phyloP scores from a whole-genome alignment of 306 rosid species.

The Citrullus colocynthis region DNA sequence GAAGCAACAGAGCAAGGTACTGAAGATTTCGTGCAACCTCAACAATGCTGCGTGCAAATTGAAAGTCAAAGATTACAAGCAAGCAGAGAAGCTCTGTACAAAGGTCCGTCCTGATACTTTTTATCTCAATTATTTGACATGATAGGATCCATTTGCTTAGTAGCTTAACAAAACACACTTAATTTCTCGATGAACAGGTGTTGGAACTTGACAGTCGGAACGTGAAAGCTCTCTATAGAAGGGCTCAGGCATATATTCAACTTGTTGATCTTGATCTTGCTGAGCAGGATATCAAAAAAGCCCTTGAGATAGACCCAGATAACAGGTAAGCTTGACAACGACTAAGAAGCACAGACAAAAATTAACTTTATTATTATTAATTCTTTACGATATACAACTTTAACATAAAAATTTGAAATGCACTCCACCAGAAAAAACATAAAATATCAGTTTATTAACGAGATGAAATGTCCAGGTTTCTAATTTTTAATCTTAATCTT shows the following conservation, averaged over 20 bases:
- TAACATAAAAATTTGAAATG: no score
- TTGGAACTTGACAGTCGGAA: slow-evolving; percentile 25
- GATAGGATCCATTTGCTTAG: background rate
- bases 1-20: slow-evolving; percentile 22
- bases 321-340: slow-evolving; percentile 11
- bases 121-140: background rate
- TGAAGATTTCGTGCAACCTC: slow-evolving; percentile 22
- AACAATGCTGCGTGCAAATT: slow-evolving; percentile 34
- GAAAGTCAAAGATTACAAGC: slow-evolving; percentile 25
- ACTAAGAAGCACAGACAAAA: no score
- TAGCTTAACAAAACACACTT: background rate
- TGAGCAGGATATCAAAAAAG: slow-evolving; percentile 32
- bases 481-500: no score
- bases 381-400: no score
- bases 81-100: slow-evolving; percentile 29
- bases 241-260: slow-evolving; percentile 33
- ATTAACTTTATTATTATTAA: no score
- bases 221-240: slow-evolving; percentile 33
- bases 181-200: slow-evolving; percentile 5
- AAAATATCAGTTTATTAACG: no score
- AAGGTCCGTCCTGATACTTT: slow-evolving; percentile 9
- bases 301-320: slow-evolving; percentile 29
- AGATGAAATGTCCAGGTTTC: no score
- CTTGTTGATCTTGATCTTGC: slow-evolving; percentile 31
- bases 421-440: no score